Conservation (phyloP, 805 yeast genomes). For the Hanseniaspora meyeri region DNA sequence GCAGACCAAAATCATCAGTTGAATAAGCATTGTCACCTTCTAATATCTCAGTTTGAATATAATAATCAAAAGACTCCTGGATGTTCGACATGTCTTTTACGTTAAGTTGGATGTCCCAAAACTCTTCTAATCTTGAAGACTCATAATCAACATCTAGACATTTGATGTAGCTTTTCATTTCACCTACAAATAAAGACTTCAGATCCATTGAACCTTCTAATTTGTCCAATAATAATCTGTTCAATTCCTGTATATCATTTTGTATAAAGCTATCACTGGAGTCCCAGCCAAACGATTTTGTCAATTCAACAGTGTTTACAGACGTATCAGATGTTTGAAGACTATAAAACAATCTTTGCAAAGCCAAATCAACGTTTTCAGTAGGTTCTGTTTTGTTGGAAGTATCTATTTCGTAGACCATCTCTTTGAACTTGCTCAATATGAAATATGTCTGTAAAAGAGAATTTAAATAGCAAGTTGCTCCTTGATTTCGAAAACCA, state of each 20-base stretch:
- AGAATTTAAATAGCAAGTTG: constrained; percentile 93
- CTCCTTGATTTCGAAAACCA: constrained; percentile 93
- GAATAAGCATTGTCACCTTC: constrained; percentile 93
- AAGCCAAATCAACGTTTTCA: constrained; percentile 63
- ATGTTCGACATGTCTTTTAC: constrained; percentile 71
- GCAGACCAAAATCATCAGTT: constrained; percentile 80
- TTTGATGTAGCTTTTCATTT: constrained; percentile 87
- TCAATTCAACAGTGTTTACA: constrained; percentile 72
- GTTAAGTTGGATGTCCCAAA: constrained; percentile 95
- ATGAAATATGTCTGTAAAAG: constrained; percentile 80
- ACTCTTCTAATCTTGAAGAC: constrained; percentile 82
- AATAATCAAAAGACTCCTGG: constrained; percentile 67
- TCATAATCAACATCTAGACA: constrained; percentile 90
- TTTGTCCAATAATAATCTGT: constrained; percentile 88
- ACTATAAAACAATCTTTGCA: constrained; percentile 77
- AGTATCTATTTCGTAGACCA: constrained; percentile 85
- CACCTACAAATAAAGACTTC: constrained; percentile 82
- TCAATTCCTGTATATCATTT: constrained; percentile 94
- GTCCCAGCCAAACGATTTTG: constrained; percentile 95
- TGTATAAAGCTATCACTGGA: constrained; percentile 89
- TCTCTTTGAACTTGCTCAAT: constrained; percentile 66
- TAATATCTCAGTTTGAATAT: constrained; percentile 75
- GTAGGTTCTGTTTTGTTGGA: constrained; percentile 36
- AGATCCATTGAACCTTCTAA: constrained; percentile 78
- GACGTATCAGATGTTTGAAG: constrained; percentile 63